A percentile compares a stretch with the other conserved stretches of the same genome.
Evolutionary conservation across 306 rosid genomes (phyloP).

Genomic region (Quercus glauca): DNA sequence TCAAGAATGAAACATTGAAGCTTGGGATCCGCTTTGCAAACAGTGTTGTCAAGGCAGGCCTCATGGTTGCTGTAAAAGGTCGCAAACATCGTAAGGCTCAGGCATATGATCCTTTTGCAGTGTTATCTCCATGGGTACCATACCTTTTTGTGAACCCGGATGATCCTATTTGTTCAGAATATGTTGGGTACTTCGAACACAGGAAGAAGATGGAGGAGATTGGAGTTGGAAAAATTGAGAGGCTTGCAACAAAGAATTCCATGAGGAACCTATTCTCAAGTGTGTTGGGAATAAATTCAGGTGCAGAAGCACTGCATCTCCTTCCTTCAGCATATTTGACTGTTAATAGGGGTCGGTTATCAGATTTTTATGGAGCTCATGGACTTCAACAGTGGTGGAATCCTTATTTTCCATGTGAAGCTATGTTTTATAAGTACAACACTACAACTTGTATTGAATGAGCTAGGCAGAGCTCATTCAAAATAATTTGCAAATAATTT

Average conservation of each 20-base stretch:
- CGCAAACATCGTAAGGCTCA: background rate
- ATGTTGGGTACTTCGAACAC: conserved; percentile 29
- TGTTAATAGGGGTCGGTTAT: background rate
- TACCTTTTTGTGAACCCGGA: conserved; percentile 26
- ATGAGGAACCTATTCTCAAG: background rate
- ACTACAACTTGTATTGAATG: background rate
- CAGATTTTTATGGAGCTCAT: conserved; percentile 12
- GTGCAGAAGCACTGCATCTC: conserved; percentile 21
- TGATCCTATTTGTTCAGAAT: conserved; percentile 24
- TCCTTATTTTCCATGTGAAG: background rate
- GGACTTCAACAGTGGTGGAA: conserved; percentile 32
- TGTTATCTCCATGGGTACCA: conserved; percentile 23
- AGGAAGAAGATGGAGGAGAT: conserved; percentile 26
- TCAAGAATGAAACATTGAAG: background rate
- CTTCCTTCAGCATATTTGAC: conserved; percentile 31
- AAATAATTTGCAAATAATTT: too few relatives aligned
- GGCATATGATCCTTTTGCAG: conserved; percentile 5
- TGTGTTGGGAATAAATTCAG: conserved; percentile 3
- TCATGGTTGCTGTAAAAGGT: background rate
- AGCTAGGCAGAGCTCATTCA: too few relatives aligned
- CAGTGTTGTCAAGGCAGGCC: conserved; percentile 9
- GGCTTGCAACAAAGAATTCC: conserved; percentile 14
- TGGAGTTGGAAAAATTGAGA: conserved; percentile 21
- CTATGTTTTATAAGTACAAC: background rate
- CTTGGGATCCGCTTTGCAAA: conserved; percentile 14